phyloP scores from a whole-genome alignment of 257 asterid species.

The Penstemon barbatus region DNA sequence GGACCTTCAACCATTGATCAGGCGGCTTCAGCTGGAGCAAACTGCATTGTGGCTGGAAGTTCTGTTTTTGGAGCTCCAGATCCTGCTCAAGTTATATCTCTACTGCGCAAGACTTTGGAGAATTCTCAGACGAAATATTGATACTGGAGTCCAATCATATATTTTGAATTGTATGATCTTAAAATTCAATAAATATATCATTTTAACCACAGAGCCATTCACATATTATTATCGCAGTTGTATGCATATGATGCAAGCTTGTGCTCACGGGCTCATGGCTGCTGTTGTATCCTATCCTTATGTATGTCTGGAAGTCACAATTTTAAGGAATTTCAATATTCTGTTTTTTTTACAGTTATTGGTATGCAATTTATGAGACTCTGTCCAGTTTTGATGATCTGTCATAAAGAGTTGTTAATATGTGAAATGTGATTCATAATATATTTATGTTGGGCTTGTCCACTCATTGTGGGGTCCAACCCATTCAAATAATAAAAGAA shows the following conservation, averaged over 20 bases:
- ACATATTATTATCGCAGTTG: constrained; percentile 8
- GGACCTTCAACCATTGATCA: constrained; percentile 82
- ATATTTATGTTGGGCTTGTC: too few relatives aligned
- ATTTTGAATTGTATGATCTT: not conserved
- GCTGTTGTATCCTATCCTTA: not conserved
- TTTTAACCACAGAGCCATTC: not conserved
- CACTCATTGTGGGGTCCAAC: too few relatives aligned
- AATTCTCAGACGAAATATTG: constrained; percentile 38
- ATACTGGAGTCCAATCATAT: constrained; percentile 3
- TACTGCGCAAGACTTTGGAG: constrained; percentile 55
- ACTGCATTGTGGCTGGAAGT: constrained; percentile 91
- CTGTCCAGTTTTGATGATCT: not conserved
- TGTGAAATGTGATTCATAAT: too few relatives aligned
- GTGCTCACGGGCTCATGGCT: constrained; percentile 6
- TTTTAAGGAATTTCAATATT: not conserved
- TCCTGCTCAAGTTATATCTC: constrained; percentile 76
- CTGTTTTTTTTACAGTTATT: not conserved
- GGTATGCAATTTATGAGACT: not conserved
- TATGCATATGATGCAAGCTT: not conserved
- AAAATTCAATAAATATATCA: constrained; percentile 4
- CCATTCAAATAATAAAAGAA: too few relatives aligned
- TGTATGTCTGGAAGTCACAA: not conserved
- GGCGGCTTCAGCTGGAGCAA: constrained; percentile 85
- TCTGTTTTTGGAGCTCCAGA: constrained; percentile 86
- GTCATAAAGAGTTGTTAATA: not conserved